Evolutionary conservation across 305 asterid genomes (phyloP).

Genomic region (Fraxinus sp.): DNA sequence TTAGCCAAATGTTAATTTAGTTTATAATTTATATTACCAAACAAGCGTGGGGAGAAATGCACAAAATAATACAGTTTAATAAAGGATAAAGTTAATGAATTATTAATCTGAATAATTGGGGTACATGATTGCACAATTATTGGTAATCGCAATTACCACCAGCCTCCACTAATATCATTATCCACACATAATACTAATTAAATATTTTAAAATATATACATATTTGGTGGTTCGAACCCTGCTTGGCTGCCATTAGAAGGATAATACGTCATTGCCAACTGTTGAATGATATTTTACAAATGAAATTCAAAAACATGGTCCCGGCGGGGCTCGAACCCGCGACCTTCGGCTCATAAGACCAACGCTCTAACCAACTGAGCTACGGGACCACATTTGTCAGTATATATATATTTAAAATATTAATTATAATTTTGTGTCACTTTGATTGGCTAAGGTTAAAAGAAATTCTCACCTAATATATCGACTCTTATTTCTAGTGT

Average conservation of each 20-base stretch:
- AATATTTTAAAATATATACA: background rate
- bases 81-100: background rate
- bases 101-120: background rate
- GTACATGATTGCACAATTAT: background rate
- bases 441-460: too few relatives aligned
- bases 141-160: background rate
- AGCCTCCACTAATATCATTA: background rate
- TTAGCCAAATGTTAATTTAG: too few relatives aligned
- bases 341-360: constrained; percentile 99
- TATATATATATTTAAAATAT: too few relatives aligned
- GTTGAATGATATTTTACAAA: too few relatives aligned
- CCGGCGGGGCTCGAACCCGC: constrained; percentile 99
- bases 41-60: too few relatives aligned
- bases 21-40: too few relatives aligned
- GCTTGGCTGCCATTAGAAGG: too few relatives aligned
- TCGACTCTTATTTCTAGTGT: too few relatives aligned
- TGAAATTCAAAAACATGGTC: constrained; percentile 36
- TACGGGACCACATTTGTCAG: constrained; percentile 55
- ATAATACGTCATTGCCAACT: too few relatives aligned
- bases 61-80: background rate
- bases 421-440: too few relatives aligned
- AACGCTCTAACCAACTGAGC: constrained; percentile 99
- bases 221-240: background rate
- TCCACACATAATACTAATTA: background rate
- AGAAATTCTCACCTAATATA: too few relatives aligned